Base-by-base conservation (phyloP, 1,284 basidiomycete species). In the Melampsora larici-populina region DNA sequence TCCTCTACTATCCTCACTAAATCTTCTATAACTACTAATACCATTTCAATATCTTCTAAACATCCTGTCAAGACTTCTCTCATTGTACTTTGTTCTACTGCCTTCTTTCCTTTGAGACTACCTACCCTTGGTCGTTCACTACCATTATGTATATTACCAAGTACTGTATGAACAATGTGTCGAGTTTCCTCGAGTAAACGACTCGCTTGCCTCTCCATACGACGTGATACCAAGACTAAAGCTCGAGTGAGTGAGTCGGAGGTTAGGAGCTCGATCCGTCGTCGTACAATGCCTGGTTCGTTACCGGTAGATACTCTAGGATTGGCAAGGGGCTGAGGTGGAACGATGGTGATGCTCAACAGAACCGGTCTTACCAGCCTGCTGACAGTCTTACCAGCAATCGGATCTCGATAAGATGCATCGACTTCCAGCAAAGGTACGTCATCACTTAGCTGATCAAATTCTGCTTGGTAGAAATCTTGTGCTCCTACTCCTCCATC, bases 231-330 rank as follows among this genome's bases (percentile, higher is more conserved):
- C 40, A 96, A 88, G 29, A 97, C 90, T 33, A 97, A 87, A 9
- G 92, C 91, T 26, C 94, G 90, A 1, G 93, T 94, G 82, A 97
- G 92, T 92, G 97, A 97, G 84, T 97, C 94, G 36, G 90, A 91
- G 17, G 92, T 90, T 36, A 97, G 88, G 6, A 97, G 88, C 85
- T 97, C 94, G 91, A 96, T 95, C 40, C 94, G 86, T 55, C 94
- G 87, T n/a, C 93, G 89, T 31, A 95, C 90, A 80, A 97, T 93
- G 55, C 90, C 89, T 0, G 93, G 90, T 82, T 96, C 92, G 17
- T 88, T 85, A 2, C 87, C 84, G 0, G 87, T 86, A 9, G 87
- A 87, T 9, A 79, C 62, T 84, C 86, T 24, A 84, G 85, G 72
- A 40, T 9, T 78, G 65, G 21, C 78, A 43, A 18, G 80, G 36